Base-by-base conservation (phyloP, 176 grass and related monocot genomes). In the Otatea glauca region DNA sequence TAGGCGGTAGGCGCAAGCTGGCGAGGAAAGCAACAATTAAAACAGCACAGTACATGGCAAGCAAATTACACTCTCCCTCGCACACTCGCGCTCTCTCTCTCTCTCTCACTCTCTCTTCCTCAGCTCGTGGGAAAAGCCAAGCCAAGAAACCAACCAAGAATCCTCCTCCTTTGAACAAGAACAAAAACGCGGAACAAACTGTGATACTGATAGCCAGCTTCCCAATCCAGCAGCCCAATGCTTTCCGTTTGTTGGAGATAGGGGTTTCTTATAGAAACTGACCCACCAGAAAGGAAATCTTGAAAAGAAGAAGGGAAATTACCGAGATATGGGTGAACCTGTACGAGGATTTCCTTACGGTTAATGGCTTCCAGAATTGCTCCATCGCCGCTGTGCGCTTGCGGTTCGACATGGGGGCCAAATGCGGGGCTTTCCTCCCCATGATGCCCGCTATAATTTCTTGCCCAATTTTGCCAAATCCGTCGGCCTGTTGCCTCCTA, bases 111-210 rank as follows among this genome's bases (percentile, higher is more conserved):
- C 42, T 7, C 4, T 5, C 71, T n/a, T n/a, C 34, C 68, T 43
- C 48, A 64, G 63, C 60, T 83, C 80, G 84, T 74, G 74, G 89
- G 89, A 87, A 87, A 90, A 32, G 34, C 50, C 77, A 44, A 72
- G 35, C 44, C 54, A 23, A 47, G 14, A 68, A 59, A 38, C 24
- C 47, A 54, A 43, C 67, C 74, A 69, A 43, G 66, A 82, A 45
- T 51, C 67, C 60, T 25, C 70, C 35, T 24, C 64, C 34, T 5
- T 7, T 9, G 70, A 81, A 17, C 49, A 76, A 37, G 72, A 81
- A 32, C 73, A 71, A 37, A 79, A 32, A 16, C 48, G 35, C 45
- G 14, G 73, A 84, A 37, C n/a, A 54, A 51, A 75, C 61, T 3
- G 79, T 61, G 81, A 75, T 59, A 47, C 41, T 43, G 18, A 67